phyloP scores from a whole-genome alignment of 2,329 filamentous ascomycete species.

The Chrysosporium queenslandicum region DNA sequence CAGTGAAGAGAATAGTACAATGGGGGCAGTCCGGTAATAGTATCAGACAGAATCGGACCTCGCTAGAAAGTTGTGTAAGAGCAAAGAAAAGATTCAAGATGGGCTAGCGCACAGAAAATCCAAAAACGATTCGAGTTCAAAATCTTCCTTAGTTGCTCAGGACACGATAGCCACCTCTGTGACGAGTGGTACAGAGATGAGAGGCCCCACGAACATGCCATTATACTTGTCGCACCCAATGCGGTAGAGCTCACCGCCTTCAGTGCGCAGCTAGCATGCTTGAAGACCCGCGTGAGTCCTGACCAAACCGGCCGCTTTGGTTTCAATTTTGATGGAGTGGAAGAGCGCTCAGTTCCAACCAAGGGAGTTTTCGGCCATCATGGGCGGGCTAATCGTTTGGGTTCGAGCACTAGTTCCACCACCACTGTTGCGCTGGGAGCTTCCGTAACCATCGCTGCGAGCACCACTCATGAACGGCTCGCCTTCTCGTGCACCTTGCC shows the following conservation, averaged over 20 bases:
- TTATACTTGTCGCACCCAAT: too few species aligned
- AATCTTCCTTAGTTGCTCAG: conserved; percentile 3
- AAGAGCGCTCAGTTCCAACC: conserved; percentile 67
- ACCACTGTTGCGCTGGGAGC: conserved; percentile 54
- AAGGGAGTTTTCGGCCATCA: conserved; percentile 87
- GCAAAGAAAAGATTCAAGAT: background rate
- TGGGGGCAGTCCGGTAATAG: background rate
- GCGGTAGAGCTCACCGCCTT: too few species aligned
- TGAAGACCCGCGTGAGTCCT: background rate
- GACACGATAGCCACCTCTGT: background rate
- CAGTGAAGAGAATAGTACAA: conserved; percentile 6
- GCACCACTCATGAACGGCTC: conserved; percentile 60
- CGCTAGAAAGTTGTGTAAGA: background rate
- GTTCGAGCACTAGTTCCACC: conserved; percentile 54
- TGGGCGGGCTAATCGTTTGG: conserved; percentile 73
- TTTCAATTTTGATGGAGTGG: background rate
- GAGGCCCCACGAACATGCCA: too few species aligned
- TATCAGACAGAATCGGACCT: background rate
- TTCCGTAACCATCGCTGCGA: conserved; percentile 39
- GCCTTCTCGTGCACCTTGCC: conserved; percentile 32
- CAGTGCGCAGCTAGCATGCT: too few species aligned
- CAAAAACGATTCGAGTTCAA: background rate
- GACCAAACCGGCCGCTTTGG: background rate
- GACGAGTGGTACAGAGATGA: background rate
- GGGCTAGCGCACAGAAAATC: background rate